A percentile compares a stretch with the other conserved stretches of the same genome.
Evolutionary conservation across 1,139 yeast species (phyloP).

Genomic region (Yamadazyma aaseri): DNA sequence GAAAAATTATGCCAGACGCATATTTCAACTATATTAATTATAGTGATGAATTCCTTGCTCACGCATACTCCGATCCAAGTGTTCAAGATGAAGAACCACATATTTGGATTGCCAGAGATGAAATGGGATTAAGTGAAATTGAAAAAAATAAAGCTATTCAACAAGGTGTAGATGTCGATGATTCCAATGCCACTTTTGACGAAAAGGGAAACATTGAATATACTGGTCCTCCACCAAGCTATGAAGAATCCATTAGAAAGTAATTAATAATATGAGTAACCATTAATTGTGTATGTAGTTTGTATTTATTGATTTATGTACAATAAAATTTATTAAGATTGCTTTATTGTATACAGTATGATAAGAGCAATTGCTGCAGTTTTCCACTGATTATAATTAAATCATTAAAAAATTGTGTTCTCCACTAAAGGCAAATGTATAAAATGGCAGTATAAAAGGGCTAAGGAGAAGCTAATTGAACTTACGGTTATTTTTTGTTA

Average conservation of each 20-base stretch:
- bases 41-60: slow-evolving; percentile 37
- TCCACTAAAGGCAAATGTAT: too few species aligned
- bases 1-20: slow-evolving; percentile 38
- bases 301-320: too few species aligned
- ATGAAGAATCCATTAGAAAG: slow-evolving; percentile 42
- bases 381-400: too few species aligned
- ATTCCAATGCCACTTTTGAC: slow-evolving; percentile 54
- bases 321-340: too few species aligned
- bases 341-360: too few species aligned
- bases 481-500: too few species aligned
- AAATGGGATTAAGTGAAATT: slow-evolving; percentile 63
- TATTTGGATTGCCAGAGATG: slow-evolving; percentile 70
- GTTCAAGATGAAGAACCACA: slow-evolving; percentile 61
- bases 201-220: slow-evolving; percentile 54
- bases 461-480: too few species aligned
- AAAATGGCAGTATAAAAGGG: too few species aligned
- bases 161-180: slow-evolving; percentile 55
- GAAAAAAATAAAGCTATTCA: slow-evolving; percentile 60
- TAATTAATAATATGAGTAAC: neutral
- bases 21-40: slow-evolving; percentile 46
- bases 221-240: slow-evolving; percentile 64
- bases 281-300: too few species aligned
- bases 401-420: too few species aligned
- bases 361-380: too few species aligned
- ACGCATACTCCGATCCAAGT: slow-evolving; percentile 68